Conservation (phyloP, 441 rosid genomes). For the Omphalea diandra region DNA sequence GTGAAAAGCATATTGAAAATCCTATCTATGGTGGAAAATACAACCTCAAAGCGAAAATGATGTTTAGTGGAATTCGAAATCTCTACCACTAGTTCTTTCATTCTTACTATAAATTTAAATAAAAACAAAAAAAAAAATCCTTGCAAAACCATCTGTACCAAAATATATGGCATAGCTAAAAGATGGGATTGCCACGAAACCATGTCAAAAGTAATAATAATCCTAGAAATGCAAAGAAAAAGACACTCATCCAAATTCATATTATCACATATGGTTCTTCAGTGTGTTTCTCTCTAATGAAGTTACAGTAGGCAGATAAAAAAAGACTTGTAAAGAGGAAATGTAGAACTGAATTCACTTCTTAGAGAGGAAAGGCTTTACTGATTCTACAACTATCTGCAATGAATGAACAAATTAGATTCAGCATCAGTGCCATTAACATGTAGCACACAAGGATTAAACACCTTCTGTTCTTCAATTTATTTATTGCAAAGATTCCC, state of each 20-base stretch:
- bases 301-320: conserved; percentile 4
- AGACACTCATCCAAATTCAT: background rate
- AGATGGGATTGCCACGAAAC: too few relatives aligned
- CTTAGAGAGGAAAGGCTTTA: conserved; percentile 56
- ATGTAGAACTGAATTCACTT: conserved; percentile 26
- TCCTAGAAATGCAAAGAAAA: background rate
- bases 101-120: too few relatives aligned
- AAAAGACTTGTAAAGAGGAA: background rate
- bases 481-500: too few relatives aligned
- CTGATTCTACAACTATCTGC: conserved; percentile 71
- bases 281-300: background rate
- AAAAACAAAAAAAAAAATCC: too few relatives aligned
- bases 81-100: background rate
- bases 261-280: background rate
- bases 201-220: background rate
- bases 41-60: too few relatives aligned
- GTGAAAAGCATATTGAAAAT: background rate
- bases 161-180: too few relatives aligned
- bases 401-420: conserved; percentile 5
- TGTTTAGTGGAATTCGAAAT: background rate
- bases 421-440: too few relatives aligned
- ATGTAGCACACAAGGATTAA: too few relatives aligned
- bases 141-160: too few relatives aligned
- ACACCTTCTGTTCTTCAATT: too few relatives aligned
- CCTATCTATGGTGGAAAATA: background rate